Evolutionary conservation across 345 rosid species (phyloP), one percentile per base, ranked within the genome.

Genomic region (Aquilaria malaccensis): DNA sequence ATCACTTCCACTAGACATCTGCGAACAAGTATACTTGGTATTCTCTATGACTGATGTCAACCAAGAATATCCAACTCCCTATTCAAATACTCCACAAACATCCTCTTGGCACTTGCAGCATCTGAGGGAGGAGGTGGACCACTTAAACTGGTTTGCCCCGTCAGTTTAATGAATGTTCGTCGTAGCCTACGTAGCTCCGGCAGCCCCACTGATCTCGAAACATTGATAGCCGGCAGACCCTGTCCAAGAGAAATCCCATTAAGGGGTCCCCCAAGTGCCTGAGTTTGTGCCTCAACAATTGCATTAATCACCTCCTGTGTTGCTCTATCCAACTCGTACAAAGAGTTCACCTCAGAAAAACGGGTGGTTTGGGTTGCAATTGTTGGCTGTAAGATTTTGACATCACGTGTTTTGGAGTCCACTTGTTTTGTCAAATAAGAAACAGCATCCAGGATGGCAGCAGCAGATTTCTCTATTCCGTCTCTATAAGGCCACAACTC

Each of bases 81-180:
- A 76, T 88, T 95, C 82, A 95, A 80, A 80, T 86, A 91, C 69
- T 95, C 96, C 9, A 86, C 82, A 68, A 95, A 91, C 87, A 86
- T 88, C 79, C 95, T 84, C 79, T 91, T 95, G 9, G 88, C 93
- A 47, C 91, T 85, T 30, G 85, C 91, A 3, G 95, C 82, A 74
- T 88, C 99, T 0, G 95, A 80, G 55, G 96, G 94, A 1, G 89
- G 93, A 0, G 91, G 96, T 41, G 75, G 86, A 33, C 96, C 93
- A 33, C 97, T 91, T 71, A 91, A 74, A 67, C 97, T 91, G 10
- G 96, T 81, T 67, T 95, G 96, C 47, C 96, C 82, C 1, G 95
- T 86, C 81, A 88, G 72, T 68, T 94, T 88, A 43, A 88, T 86
- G 72, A 86, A 91, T 6, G 96, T 88, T 62, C 95, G 66, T 11